Evolutionary conservation across 441 rosid genomes (phyloP).

Genomic region (Hura crepitans): DNA sequence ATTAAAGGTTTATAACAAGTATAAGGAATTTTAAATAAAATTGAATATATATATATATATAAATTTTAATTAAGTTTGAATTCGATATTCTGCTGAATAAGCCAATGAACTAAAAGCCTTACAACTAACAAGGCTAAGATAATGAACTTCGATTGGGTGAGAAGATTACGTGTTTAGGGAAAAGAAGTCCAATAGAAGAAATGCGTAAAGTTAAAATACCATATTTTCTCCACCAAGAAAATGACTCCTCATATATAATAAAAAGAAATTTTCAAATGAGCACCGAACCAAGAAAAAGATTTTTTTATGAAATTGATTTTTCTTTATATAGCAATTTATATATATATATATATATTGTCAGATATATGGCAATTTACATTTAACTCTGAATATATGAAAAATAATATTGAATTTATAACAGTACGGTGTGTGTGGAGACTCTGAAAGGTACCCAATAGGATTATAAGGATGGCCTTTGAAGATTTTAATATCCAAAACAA

Average conservation of each 20-base stretch:
- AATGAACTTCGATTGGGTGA: not conserved
- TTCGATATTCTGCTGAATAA: too few species aligned
- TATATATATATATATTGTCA: too few species aligned
- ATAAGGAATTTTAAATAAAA: too few species aligned
- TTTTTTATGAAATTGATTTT: too few species aligned
- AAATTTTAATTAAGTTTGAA: too few species aligned
- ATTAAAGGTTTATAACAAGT: too few species aligned
- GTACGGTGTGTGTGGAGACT: not conserved
- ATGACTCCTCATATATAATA: slow-evolving; percentile 20
- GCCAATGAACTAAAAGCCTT: too few species aligned
- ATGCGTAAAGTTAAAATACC: slow-evolving; percentile 27
- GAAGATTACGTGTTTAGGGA: slow-evolving; percentile 5
- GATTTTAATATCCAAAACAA: slow-evolving; percentile 19
- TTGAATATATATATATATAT: too few species aligned
- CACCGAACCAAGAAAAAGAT: too few species aligned
- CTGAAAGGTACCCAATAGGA: slow-evolving; percentile 13
- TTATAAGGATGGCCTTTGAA: slow-evolving; percentile 19
- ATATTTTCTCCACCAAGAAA: slow-evolving; percentile 32
- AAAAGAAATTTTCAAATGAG: too few species aligned
- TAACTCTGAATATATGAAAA: not conserved
- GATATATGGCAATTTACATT: too few species aligned
- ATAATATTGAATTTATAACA: not conserved
- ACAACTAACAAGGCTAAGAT: not conserved
- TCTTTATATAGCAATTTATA: too few species aligned
- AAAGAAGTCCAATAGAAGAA: slow-evolving; percentile 30